A percentile compares a stretch with the other conserved stretches of the same genome.
Conservation (phyloP, 768 basidiomycete genomes). For the Sutorius australiensis region DNA sequence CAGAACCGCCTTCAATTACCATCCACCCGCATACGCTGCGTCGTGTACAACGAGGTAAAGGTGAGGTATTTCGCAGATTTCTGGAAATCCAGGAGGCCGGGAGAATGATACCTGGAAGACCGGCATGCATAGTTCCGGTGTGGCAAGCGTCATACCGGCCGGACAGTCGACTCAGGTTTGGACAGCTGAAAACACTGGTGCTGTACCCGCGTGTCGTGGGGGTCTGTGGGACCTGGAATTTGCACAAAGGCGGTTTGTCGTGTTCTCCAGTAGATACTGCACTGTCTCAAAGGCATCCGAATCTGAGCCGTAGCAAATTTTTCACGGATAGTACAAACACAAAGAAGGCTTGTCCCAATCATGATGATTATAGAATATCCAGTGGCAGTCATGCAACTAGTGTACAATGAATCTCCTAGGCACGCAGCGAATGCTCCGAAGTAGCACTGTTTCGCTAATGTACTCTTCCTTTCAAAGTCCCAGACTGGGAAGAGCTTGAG, state of each 20-base stretch:
- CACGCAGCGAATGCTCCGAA: background rate
- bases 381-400: conserved; percentile 12
- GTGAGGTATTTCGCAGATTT: conserved; percentile 16
- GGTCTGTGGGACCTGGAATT: background rate
- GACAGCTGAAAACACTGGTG: background rate
- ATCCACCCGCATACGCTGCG: conserved; percentile 6
- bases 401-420: conserved; percentile 22
- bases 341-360: background rate
- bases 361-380: background rate
- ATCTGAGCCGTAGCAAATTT: background rate
- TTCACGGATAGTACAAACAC: background rate
- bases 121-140: background rate
- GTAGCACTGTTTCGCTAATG: conserved; percentile 6
- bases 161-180: background rate
- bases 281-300: background rate
- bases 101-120: background rate
- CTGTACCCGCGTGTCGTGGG: background rate
- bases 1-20: conserved; percentile 11
- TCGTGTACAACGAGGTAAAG: conserved; percentile 18
- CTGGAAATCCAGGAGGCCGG: background rate
- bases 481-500: conserved; percentile 27
- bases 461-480: conserved; percentile 18
- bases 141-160: background rate
- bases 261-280: background rate
- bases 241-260: background rate